These are phyloP conservation scores for Russula foetens DNA, from an alignment of 768 basidiomycete species.

Conservation along the genomic window DNA sequence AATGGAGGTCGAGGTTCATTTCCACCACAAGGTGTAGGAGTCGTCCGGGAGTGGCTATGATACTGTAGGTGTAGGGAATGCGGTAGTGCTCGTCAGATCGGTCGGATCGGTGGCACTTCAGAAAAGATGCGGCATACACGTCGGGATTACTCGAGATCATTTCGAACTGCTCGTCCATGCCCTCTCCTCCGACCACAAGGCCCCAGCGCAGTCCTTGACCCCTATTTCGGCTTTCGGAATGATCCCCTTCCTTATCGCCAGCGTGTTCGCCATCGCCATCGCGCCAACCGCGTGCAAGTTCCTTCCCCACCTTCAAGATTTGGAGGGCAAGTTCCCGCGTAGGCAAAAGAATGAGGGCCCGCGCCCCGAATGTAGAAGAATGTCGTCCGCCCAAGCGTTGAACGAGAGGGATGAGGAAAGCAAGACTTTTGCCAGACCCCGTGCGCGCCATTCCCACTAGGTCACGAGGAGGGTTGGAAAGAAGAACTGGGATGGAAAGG, in stretches of 20 bases:
- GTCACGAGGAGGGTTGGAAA: conserved; percentile 79
- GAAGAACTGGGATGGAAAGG: conserved; percentile 75
- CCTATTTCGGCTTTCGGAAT: conserved; percentile 45
- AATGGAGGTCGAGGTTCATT: conserved; percentile 88
- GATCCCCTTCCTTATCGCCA: conserved; percentile 51
- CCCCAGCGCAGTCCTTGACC: conserved; percentile 78
- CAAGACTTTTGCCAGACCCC: conserved; percentile 95
- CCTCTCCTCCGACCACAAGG: conserved; percentile 91
- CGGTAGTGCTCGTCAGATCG: neutral
- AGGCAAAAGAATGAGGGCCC: conserved; percentile 84
- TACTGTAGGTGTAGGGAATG: conserved; percentile 37
- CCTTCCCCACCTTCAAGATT: conserved; percentile 90
- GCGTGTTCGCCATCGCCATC: conserved; percentile 56
- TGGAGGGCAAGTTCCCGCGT: conserved; percentile 93
- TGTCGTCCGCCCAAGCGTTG: conserved; percentile 81
- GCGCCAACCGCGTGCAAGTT: conserved; percentile 79
- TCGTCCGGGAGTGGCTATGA: conserved; percentile 97
- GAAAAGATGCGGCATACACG: conserved; percentile 50
- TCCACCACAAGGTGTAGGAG: conserved; percentile 94
- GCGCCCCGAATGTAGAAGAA: conserved; percentile 68
- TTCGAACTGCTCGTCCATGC: conserved; percentile 92
- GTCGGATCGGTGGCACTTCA: conserved; percentile 2
- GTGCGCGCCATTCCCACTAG: conserved; percentile 98
- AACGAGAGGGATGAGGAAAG: conserved; percentile 88
- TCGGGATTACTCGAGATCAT: conserved; percentile 93